Conservation (phyloP, 805 yeast genomes). For the Pichia gijzeniarum region DNA sequence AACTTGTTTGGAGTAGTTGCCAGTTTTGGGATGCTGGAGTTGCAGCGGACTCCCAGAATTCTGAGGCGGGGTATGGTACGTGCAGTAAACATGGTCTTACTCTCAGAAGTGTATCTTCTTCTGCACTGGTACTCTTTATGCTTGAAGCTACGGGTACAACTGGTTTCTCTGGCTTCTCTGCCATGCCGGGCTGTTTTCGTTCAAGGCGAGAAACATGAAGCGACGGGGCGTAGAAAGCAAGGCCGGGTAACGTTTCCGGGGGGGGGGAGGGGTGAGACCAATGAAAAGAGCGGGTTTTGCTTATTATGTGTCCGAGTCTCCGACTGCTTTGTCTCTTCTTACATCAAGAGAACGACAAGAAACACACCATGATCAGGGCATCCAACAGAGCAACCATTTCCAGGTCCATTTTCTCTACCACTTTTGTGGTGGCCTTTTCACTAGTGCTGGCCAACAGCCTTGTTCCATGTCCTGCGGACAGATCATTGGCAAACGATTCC, state of each 20-base stretch:
- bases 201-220: no score
- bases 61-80: background rate
- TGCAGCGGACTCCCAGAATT: background rate
- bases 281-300: no score
- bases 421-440: constrained; percentile 67
- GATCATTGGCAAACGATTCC: constrained; percentile 32
- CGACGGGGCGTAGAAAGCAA: no score
- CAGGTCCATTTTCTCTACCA: constrained; percentile 61
- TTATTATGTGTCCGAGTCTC: no score
- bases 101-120: no score
- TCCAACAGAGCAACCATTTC: constrained; percentile 51
- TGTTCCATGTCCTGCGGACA: constrained; percentile 41
- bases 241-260: no score
- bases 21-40: constrained; percentile 19
- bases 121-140: no score
- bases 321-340: background rate
- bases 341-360: background rate
- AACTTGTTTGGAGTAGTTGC: constrained; percentile 32
- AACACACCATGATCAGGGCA: constrained; percentile 46
- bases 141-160: no score
- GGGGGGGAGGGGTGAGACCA: no score
- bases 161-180: no score
- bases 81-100: no score
- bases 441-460: constrained; percentile 30
- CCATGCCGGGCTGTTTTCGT: no score